Evolutionary conservation across 768 basidiomycete genomes (phyloP), one percentile per base, ranked within the genome.

Genomic region (Xerocomellus chrysenteron): DNA sequence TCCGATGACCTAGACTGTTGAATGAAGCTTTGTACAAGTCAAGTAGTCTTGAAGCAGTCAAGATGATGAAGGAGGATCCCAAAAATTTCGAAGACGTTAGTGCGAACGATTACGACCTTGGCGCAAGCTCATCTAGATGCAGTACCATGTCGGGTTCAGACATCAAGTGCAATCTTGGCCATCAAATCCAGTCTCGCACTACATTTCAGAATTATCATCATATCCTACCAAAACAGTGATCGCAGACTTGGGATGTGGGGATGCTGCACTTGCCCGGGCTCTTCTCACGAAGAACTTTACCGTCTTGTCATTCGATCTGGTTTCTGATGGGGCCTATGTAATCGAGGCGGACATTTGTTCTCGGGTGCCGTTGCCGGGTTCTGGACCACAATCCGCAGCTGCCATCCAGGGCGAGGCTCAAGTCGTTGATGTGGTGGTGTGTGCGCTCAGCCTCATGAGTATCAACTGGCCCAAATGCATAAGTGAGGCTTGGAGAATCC

Each of bases 71-170:
- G 68, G 81, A 87, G 32, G 89, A 96, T 68, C 87, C 90, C 9
- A 80, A 79, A 33, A 79, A 90, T 12, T 98, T 91, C 62, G 78
- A 87, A 52, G 95, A 98, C 72, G 95, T 96, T 52, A 59, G 73
- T 70, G 63, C 55, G 21, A 47, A 44, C 42, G 42, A 54, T 36
- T 12, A 39, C 41, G 33, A 50, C 33, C 45, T 46, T 62, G 50
- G 43, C 42, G 24, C 17, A 16, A 56, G 30, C 59, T 66, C 53
- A 66, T 52, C 28, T 10, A 51, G 35, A 46, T 50, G n/a, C 68
- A 98, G 95, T 98, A 98, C 68, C 97, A 98, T 72, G 74, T 76
- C 42, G 94, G 95, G 4, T 98, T 98, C 74, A 85, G 94, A 24
- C 84, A 85, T 55, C 94, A 98, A 76, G 93, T 96, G 2, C 82